These are phyloP conservation scores for Fragilaria radians DNA, from an alignment of 108 stramenopile species.

Conservation along the genomic window DNA sequence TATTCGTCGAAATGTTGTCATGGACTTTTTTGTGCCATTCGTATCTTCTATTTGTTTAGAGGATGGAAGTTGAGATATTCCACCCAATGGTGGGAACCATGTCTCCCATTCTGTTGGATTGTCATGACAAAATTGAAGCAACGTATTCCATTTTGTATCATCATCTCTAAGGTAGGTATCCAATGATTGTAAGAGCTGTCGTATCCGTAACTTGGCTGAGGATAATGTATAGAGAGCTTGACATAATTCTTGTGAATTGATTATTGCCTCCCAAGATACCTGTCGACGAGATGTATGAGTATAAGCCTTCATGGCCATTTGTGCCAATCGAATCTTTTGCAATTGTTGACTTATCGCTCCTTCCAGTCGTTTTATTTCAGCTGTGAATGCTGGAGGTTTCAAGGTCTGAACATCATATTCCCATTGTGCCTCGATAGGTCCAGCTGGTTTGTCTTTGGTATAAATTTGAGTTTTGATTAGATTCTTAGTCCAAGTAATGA, in stretches of 20 bases:
- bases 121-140: constrained; percentile 15
- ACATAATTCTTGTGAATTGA: constrained; percentile 51
- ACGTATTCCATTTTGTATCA: background rate
- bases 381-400: constrained; percentile 17
- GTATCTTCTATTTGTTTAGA: too few species aligned
- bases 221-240: constrained; percentile 52
- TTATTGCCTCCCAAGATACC: background rate
- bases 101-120: constrained; percentile 11
- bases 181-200: constrained; percentile 34
- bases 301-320: constrained; percentile 21
- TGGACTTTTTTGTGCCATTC: constrained; percentile 5
- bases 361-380: constrained; percentile 5
- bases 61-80: too few species aligned
- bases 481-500: background rate
- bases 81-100: constrained; percentile 35
- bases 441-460: background rate
- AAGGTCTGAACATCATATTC: background rate
- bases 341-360: background rate
- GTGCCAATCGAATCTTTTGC: constrained; percentile 28
- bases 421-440: background rate
- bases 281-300: constrained; percentile 11
- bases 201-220: constrained; percentile 39
- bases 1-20: too few species aligned
- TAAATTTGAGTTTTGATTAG: constrained; percentile 5
- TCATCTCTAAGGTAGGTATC: constrained; percentile 20